Evolutionary conservation across 2,329 filamentous ascomycete species (phyloP).

Genomic region (Shiraia sp.): DNA sequence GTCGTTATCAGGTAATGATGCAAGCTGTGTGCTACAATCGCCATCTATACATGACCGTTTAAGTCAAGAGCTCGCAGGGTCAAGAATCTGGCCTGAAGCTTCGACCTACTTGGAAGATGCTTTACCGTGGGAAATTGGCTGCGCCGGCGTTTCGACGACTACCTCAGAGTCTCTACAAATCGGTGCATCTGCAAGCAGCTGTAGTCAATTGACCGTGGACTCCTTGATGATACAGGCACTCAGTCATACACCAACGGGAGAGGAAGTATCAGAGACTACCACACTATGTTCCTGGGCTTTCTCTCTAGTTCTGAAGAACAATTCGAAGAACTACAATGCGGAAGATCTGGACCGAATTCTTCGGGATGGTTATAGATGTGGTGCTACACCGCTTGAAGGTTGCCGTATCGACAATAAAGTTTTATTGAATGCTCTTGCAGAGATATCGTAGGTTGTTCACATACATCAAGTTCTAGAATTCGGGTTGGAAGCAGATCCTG

Average conservation of each 20-base stretch:
- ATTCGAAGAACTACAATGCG: constrained; percentile 8
- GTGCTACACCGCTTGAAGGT: constrained; percentile 5
- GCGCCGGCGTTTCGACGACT: background rate
- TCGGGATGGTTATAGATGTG: constrained; percentile 12
- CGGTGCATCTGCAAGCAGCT: too few relatives aligned
- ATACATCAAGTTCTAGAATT: too few relatives aligned
- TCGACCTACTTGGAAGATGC: background rate
- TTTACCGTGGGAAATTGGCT: background rate
- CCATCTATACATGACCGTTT: too few relatives aligned
- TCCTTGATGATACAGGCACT: constrained; percentile 2
- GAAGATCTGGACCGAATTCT: constrained; percentile 14
- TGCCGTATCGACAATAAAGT: constrained; percentile 15
- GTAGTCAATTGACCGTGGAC: background rate
- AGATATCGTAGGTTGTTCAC: constrained; percentile 9
- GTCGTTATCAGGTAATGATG: too few relatives aligned
- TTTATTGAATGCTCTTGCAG: constrained; percentile 12
- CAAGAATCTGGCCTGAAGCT: background rate
- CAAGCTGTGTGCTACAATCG: too few relatives aligned
- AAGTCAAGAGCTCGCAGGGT: too few relatives aligned
- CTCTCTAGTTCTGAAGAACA: constrained; percentile 14
- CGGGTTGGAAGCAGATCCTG: too few relatives aligned
- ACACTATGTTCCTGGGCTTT: constrained; percentile 19
- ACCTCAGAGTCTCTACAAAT: background rate
- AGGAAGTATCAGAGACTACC: constrained; percentile 9
- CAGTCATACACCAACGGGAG: constrained; percentile 1